Conservation (phyloP, 345 rosid genomes). For the Hypericum androsaemum region DNA sequence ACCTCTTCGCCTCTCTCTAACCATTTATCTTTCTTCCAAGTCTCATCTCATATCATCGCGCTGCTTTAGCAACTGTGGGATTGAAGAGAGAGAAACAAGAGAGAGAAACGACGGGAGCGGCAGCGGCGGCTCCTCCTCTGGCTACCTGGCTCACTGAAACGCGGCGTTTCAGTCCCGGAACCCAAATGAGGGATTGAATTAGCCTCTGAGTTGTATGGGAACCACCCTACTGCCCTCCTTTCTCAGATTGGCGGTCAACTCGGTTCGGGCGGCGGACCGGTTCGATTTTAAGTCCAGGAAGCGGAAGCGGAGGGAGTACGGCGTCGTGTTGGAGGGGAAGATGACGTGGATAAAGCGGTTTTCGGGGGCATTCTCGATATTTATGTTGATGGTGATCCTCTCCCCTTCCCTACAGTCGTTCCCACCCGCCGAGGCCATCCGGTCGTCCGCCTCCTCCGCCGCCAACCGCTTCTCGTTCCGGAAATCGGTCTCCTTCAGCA, state of each 20-base stretch:
- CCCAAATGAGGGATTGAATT: conserved; percentile 11
- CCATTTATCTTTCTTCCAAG: too few relatives aligned
- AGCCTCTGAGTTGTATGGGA: too few relatives aligned
- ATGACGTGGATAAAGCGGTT: conserved; percentile 74
- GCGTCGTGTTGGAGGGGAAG: conserved; percentile 17
- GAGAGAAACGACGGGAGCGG: too few relatives aligned
- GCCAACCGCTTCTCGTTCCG: conserved; percentile 46
- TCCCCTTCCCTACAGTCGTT: conserved; percentile 81
- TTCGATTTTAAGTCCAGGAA: conserved; percentile 26
- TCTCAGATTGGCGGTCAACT: conserved; percentile 13
- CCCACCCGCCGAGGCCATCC: conserved; percentile 90
- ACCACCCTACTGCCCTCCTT: conserved; percentile 11
- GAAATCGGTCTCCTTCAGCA: conserved; percentile 47
- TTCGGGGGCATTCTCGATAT: conserved; percentile 64
- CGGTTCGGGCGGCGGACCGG: conserved; percentile 11
- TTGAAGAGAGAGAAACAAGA: too few relatives aligned
- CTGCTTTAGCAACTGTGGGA: too few relatives aligned
- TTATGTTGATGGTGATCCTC: conserved; percentile 57
- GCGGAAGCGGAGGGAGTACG: conserved; percentile 24
- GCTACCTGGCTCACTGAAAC: too few relatives aligned
- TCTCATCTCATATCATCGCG: too few relatives aligned
- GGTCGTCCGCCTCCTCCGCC: conserved; percentile 1
- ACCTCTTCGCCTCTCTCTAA: too few relatives aligned
- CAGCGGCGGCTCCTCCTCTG: too few relatives aligned
- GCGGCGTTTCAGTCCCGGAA: too few relatives aligned